phyloP scores from a whole-genome alignment of 495 filamentous ascomycete species.

The Ascodesmis nigricans region DNA sequence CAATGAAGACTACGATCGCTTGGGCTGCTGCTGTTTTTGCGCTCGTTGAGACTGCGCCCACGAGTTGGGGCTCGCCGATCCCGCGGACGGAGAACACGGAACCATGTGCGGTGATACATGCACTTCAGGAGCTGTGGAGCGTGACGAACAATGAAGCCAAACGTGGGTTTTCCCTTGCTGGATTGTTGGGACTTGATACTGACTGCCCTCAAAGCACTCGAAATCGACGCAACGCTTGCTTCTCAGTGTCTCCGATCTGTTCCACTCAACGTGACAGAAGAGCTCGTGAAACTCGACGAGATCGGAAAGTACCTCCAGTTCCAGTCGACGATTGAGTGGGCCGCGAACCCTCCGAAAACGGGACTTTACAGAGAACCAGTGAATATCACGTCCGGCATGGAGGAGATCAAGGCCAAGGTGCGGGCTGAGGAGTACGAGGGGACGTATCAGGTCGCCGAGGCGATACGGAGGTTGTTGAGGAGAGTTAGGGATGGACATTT shows the following conservation, averaged over 20 bases:
- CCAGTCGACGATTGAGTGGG: conserved; percentile 8
- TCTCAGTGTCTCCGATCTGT: background rate
- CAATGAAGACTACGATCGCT: too few relatives aligned
- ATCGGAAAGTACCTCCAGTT: conserved; percentile 4
- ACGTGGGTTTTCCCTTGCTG: too few relatives aligned
- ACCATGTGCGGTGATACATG: too few relatives aligned
- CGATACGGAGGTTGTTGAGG: conserved; percentile 1
- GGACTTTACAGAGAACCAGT: background rate
- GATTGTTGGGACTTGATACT: too few relatives aligned
- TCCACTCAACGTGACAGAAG: background rate
- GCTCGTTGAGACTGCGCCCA: too few relatives aligned
- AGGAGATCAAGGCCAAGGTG: conserved; percentile 2
- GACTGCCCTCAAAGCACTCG: too few relatives aligned
- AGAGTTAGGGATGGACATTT: conserved; percentile 7
- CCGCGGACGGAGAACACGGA: too few relatives aligned
- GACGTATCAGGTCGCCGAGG: conserved; percentile 6
- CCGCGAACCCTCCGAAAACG: conserved; percentile 3
- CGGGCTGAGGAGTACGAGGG: conserved; percentile 1
- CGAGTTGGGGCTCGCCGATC: too few relatives aligned
- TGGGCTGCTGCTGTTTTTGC: too few relatives aligned
- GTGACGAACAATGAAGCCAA: too few relatives aligned
- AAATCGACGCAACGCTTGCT: background rate
- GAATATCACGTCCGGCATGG: conserved; percentile 5
- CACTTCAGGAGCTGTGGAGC: too few relatives aligned
- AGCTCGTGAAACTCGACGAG: background rate